Evolutionary conservation across 2,329 filamentous ascomycete genomes (phyloP).

Genomic region (Clarireedia homoeocarpa): DNA sequence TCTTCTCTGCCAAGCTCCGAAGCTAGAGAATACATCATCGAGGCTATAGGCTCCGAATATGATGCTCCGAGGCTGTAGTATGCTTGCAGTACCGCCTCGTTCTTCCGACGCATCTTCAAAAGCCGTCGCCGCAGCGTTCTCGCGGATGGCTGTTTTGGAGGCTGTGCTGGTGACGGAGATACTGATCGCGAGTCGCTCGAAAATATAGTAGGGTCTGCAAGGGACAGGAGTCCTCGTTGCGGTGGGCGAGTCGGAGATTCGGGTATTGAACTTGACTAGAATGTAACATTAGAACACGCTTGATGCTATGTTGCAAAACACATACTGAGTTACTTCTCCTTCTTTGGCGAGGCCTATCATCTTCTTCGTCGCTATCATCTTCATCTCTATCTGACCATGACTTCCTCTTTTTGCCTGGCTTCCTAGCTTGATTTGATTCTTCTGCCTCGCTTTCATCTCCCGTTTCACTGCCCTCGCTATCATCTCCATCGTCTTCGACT

Average conservation of each 20-base stretch:
- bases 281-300: conserved; percentile 15
- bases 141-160: conserved; percentile 58
- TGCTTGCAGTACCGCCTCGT: conserved; percentile 66
- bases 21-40: conserved; percentile 87
- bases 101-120: conserved; percentile 65
- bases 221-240: conserved; percentile 51
- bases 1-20: conserved; percentile 94
- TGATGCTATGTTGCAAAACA: conserved; percentile 8
- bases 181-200: conserved; percentile 33
- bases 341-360: conserved; percentile 69
- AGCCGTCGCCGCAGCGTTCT: conserved; percentile 65
- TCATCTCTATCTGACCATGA: conserved; percentile 66
- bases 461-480: conserved; percentile 39
- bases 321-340: conserved; percentile 82
- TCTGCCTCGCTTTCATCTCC: conserved; percentile 52
- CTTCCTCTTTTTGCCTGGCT: conserved; percentile 64
- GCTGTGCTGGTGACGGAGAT: conserved; percentile 49
- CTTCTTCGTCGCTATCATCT: conserved; percentile 58
- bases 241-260: conserved; percentile 53
- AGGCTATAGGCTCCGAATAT: conserved; percentile 91
- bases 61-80: conserved; percentile 87
- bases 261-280: conserved; percentile 57
- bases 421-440: conserved; percentile 40
- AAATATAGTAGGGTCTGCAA: conserved; percentile 40
- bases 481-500: conserved; percentile 54